Evolutionary conservation across 1,284 basidiomycete species (phyloP).

Genomic region (Austropuccinia psidii): DNA sequence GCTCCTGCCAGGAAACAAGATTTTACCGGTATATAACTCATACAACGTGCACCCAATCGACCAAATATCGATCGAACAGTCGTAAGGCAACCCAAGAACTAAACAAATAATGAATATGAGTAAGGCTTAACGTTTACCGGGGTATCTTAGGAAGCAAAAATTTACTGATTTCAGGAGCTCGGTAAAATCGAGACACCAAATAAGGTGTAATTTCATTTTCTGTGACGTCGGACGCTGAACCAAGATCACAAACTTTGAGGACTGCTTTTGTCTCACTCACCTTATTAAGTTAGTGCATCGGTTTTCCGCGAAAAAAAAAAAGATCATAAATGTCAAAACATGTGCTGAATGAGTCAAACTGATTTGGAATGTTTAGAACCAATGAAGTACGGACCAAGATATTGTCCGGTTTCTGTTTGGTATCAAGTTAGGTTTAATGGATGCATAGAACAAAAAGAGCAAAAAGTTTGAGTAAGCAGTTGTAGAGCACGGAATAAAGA

Average conservation of each 20-base stretch:
- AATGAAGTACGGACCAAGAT: conserved; percentile 61
- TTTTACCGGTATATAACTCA: conserved; percentile 97
- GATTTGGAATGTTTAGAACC: background rate
- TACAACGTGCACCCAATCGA: conserved; percentile 95
- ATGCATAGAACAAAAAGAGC: background rate
- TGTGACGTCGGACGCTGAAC: conserved; percentile 83
- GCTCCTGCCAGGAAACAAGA: conserved; percentile 88
- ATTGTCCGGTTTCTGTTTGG: conserved; percentile 70
- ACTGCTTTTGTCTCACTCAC: conserved; percentile 91
- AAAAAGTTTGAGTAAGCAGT: no score
- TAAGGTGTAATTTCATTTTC: conserved; percentile 98
- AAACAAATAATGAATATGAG: background rate
- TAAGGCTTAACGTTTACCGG: background rate
- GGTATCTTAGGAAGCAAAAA: conserved; percentile 49
- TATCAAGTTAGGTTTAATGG: background rate
- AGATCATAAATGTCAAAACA: background rate
- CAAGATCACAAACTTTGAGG: conserved; percentile 90
- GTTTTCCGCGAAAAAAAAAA: conserved; percentile 6
- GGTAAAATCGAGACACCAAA: conserved; percentile 94
- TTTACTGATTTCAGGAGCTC: conserved; percentile 94
- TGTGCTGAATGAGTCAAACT: background rate
- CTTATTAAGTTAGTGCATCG: conserved; percentile 51
- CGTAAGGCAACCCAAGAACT: conserved; percentile 94
- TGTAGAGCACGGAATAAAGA: no score
- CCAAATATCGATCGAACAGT: conserved; percentile 91